These are phyloP conservation scores for Debaryomyces sp. DNA, from an alignment of 1,139 yeast species.

Conservation along the genomic window DNA sequence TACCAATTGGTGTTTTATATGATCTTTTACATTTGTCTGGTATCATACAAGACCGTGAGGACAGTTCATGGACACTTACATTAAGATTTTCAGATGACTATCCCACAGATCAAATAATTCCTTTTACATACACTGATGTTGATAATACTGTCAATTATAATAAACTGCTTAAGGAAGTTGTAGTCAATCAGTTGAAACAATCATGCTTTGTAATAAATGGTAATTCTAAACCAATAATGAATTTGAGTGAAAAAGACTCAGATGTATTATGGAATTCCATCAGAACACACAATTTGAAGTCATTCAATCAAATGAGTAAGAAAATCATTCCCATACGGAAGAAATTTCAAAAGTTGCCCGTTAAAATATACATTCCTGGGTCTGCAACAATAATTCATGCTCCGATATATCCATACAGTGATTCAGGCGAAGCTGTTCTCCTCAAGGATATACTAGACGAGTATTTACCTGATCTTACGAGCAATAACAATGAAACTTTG, in stretches of 20 bases:
- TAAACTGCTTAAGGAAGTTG: constrained; percentile 46
- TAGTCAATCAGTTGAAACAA: constrained; percentile 82
- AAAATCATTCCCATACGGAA: constrained; percentile 37
- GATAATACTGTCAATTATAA: constrained; percentile 25
- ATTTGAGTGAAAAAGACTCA: constrained; percentile 63
- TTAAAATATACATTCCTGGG: constrained; percentile 59
- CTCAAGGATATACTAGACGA: constrained; percentile 39
- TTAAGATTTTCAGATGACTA: constrained; percentile 43
- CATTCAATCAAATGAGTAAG: constrained; percentile 22
- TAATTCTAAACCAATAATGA: constrained; percentile 74
- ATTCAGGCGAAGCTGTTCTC: constrained; percentile 30
- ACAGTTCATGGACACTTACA: constrained; percentile 49
- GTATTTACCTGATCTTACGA: constrained; percentile 48
- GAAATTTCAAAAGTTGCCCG: constrained; percentile 52
- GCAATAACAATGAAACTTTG: constrained; percentile 22
- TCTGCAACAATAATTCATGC: constrained; percentile 49
- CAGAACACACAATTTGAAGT: constrained; percentile 30
- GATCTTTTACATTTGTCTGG: constrained; percentile 48
- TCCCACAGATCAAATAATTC: constrained; percentile 59
- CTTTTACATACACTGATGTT: constrained; percentile 29
- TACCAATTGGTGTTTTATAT: constrained; percentile 73
- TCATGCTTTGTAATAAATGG: constrained; percentile 75
- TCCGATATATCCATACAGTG: constrained; percentile 37
- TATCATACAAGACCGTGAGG: constrained; percentile 1
- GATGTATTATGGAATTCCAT: constrained; percentile 59